A percentile compares a stretch with the other conserved stretches of the same genome.
Conservation (phyloP, 2,329 filamentous ascomycete genomes). For the Huntiella moniliformis region DNA sequence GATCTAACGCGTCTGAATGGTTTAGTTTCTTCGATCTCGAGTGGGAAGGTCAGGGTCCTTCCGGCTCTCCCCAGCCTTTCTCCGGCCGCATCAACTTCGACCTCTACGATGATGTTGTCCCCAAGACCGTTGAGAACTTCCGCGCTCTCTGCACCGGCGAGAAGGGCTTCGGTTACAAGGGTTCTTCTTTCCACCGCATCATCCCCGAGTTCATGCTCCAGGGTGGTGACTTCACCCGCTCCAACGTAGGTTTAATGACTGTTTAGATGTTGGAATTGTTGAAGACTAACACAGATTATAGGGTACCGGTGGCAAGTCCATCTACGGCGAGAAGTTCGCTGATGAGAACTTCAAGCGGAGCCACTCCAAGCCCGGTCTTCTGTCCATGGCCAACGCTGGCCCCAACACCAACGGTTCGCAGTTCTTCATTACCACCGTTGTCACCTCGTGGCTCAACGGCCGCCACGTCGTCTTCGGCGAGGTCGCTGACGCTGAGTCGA, state of each 20-base stretch:
- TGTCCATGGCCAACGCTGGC: conserved; percentile 92
- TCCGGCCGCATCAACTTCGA: conserved; percentile 69
- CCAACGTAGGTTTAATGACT: conserved; percentile 46
- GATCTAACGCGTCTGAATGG: conserved; percentile 3
- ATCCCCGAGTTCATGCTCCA: conserved; percentile 91
- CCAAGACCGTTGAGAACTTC: conserved; percentile 80
- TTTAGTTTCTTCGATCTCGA: conserved; percentile 50
- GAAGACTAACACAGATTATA: conserved; percentile 19
- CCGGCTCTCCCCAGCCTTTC: conserved; percentile 30
- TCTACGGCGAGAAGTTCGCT: conserved; percentile 86
- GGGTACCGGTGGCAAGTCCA: conserved; percentile 83
- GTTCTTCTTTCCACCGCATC: conserved; percentile 79
- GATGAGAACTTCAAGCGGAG: conserved; percentile 76
- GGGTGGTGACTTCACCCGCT: conserved; percentile 86
- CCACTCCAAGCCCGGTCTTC: conserved; percentile 57
- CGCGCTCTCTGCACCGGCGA: conserved; percentile 61
- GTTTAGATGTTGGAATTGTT: background rate
- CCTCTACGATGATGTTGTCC: conserved; percentile 70
- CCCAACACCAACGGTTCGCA: conserved; percentile 97
- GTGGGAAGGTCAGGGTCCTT: conserved; percentile 55
- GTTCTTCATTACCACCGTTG: conserved; percentile 92
- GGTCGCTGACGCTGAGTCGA: conserved; percentile 34
- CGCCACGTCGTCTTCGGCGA: conserved; percentile 76
- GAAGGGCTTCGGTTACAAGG: conserved; percentile 68
- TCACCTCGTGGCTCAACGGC: conserved; percentile 68